Evolutionary conservation across 257 asterid species (phyloP), one percentile per base, ranked within the genome.

Genomic region (Nicotiana sylvestris): DNA sequence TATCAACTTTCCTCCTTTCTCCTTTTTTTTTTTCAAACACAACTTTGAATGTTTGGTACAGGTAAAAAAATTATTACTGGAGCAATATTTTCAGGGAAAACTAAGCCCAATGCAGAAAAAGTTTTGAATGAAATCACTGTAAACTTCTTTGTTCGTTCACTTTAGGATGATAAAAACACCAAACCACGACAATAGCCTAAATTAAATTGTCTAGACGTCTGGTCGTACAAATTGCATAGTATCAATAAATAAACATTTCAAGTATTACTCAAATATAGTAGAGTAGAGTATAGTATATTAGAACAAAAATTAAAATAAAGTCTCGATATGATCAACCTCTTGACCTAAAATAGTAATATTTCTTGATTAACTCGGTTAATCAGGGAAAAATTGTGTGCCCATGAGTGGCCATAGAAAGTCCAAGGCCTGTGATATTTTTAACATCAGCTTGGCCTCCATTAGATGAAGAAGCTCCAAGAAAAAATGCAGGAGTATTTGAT

Each of bases 371-470:
- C 56, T 51, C 56, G 0, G 5, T 21, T 43, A 72, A 56, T 76
- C 46, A 76, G 16, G 80, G 80, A 29, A 76, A 51, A 69, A 81
- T 74, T 8, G 83, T 27, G 77, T 33, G 81, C 17, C 88, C 89
- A n/a, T 85, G 86, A 39, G 86, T 83, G 77, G 85, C 80, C 87
- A 89, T 84, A 0, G 88, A 56, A 85, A 89, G 88, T 65, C 91
- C 90, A 67, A 80, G 82, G 15, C 83, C 76, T 18, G 68, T 85
- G 25, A 30, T 70, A 15, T 32, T 79, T 74, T 65, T 33, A 66
- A 35, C 74, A 7, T 66, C 86, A 25, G 69, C 83, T n/a, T 78
- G 74, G 7, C 78, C 85, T 32, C 82, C 81, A 29, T 51, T 49
- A 32, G 82, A 79, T 66, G 80, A 65, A 9, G 88, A 70, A 1